phyloP scores from a whole-genome alignment of 2,329 filamentous ascomycete species.

The Amesomyces nigricolor region DNA sequence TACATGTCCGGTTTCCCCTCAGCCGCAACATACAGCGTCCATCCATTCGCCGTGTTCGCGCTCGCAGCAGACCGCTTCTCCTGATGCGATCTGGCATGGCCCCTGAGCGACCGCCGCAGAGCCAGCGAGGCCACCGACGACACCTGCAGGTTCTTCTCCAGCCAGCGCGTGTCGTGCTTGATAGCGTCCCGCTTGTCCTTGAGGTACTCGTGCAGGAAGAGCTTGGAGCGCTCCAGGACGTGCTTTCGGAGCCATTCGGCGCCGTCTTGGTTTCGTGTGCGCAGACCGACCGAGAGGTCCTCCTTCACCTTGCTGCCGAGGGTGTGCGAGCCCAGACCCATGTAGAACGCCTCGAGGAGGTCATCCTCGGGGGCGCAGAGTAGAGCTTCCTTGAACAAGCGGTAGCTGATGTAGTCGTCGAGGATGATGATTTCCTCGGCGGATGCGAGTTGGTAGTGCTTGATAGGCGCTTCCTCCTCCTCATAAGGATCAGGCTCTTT shows the following conservation, averaged over 20 bases:
- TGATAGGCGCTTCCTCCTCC: constrained; percentile 59
- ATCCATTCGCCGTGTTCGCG: constrained; percentile 47
- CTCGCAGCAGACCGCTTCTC: constrained; percentile 72
- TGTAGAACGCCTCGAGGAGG: constrained; percentile 75
- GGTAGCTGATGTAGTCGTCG: constrained; percentile 85
- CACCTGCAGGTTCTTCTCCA: constrained; percentile 78
- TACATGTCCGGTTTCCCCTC: constrained; percentile 71
- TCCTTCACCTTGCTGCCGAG: constrained; percentile 75
- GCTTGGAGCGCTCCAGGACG: constrained; percentile 78
- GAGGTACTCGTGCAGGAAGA: constrained; percentile 76
- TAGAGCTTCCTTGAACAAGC: constrained; percentile 77
- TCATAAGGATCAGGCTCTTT: constrained; percentile 51
- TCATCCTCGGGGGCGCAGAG: constrained; percentile 90
- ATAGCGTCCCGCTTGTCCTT: constrained; percentile 71
- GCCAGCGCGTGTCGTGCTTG: constrained; percentile 81
- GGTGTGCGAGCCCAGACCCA: constrained; percentile 68
- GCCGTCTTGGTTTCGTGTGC: constrained; percentile 60
- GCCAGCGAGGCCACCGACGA: constrained; percentile 72
- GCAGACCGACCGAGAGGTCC: constrained; percentile 64
- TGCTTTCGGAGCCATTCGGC: constrained; percentile 68
- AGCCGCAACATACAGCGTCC: constrained; percentile 70
- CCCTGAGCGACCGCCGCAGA: constrained; percentile 68
- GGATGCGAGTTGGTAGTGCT: constrained; percentile 70
- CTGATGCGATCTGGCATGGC: constrained; percentile 61
- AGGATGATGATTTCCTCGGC: constrained; percentile 70